These are phyloP conservation scores for Ceratocystis variospora DNA, from an alignment of 2,329 filamentous ascomycete species.

Conservation along the genomic window DNA sequence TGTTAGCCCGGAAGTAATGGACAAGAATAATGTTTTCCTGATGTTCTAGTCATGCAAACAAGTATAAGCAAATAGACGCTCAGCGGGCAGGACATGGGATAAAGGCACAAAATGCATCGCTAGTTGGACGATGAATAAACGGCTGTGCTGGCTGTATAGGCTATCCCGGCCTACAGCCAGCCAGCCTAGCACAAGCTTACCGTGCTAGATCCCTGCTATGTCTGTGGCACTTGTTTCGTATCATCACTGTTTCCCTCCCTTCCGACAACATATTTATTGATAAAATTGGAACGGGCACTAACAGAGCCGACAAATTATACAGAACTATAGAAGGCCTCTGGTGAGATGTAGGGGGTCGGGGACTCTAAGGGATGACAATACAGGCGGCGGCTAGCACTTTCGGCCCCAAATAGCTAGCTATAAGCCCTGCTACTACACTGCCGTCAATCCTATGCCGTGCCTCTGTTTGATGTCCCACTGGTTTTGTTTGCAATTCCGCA, in stretches of 20 bases:
- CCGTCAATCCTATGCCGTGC: not conserved
- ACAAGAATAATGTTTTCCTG: too few species aligned
- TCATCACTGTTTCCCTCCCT: constrained; percentile 17
- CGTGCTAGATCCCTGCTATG: not conserved
- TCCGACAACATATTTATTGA: not conserved
- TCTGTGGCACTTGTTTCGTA: constrained; percentile 17
- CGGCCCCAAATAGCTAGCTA: not conserved
- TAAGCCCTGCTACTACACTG: not conserved
- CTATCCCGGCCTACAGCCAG: too few species aligned
- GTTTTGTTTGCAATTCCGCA: not conserved
- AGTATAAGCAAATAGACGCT: too few species aligned
- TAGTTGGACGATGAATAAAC: too few species aligned
- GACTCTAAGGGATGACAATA: not conserved
- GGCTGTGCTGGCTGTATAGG: too few species aligned
- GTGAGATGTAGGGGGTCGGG: not conserved
- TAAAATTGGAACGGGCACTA: not conserved
- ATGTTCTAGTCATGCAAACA: too few species aligned
- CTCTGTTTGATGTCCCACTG: not conserved
- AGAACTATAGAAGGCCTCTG: not conserved
- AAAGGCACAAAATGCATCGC: too few species aligned
- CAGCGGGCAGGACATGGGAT: too few species aligned
- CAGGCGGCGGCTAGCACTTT: not conserved
- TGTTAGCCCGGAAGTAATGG: not conserved
- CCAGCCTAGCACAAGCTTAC: not conserved
- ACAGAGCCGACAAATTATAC: not conserved